These are phyloP conservation scores for Pseudocercospora eumusae DNA, from an alignment of 2,329 filamentous ascomycete genomes.

Conservation along the genomic window DNA sequence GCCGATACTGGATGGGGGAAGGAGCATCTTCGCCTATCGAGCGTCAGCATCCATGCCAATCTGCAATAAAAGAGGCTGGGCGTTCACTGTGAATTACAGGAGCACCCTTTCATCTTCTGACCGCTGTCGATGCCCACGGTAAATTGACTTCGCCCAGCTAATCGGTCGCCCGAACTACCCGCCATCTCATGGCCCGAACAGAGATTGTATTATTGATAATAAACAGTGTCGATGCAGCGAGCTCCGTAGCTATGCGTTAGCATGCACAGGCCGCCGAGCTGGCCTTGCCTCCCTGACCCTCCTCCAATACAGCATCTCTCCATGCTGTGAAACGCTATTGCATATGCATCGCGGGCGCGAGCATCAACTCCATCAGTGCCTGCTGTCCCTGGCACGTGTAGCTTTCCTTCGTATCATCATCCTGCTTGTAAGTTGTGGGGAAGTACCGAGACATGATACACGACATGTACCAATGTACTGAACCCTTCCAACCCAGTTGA, in stretches of 20 bases:
- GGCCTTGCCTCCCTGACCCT: background rate
- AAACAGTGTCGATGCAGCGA: background rate
- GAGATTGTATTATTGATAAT: too few relatives aligned
- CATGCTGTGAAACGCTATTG: conserved; percentile 9
- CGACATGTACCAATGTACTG: conserved; percentile 16
- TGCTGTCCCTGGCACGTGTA: conserved; percentile 2
- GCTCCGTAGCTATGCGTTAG: too few relatives aligned
- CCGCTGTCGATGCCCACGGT: conserved; percentile 10
- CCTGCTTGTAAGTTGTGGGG: conserved; percentile 17
- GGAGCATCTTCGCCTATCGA: conserved; percentile 6
- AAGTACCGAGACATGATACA: conserved; percentile 11
- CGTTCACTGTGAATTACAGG: background rate
- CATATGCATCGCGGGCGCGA: conserved; percentile 11
- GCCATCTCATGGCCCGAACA: conserved; percentile 13
- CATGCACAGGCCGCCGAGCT: conserved; percentile 7
- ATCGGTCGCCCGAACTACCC: conserved; percentile 1
- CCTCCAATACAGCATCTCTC: conserved; percentile 1
- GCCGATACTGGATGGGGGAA: background rate
- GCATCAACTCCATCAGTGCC: conserved; percentile 3
- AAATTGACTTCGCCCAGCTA: conserved; percentile 5
- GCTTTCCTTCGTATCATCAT: conserved; percentile 4
- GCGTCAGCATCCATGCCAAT: conserved; percentile 18
- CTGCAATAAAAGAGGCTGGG: conserved; percentile 12
- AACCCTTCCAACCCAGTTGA: conserved; percentile 1
- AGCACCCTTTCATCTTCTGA: conserved; percentile 11